phyloP scores from a whole-genome alignment of 176 grass and related monocot species.

The Oryza glumipatula region DNA sequence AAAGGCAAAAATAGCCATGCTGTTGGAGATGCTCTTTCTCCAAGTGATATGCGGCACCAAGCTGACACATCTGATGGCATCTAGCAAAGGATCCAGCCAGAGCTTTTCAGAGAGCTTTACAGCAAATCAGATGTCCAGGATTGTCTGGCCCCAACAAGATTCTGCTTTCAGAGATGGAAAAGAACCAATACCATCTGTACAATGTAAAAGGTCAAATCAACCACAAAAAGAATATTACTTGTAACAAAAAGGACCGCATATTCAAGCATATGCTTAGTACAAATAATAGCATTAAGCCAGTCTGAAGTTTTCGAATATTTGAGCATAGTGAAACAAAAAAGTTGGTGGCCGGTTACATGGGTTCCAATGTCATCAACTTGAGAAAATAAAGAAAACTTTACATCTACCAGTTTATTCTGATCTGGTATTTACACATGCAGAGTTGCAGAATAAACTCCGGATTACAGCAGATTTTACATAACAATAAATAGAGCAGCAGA shows the following conservation, averaged over 20 bases:
- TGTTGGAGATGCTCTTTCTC: too few species aligned
- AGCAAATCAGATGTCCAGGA: neutral
- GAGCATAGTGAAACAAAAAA: slow-evolving; percentile 18
- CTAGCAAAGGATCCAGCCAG: neutral
- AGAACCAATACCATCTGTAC: neutral
- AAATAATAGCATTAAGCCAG: neutral
- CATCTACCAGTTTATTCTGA: slow-evolving; percentile 30
- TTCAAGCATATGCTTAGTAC: neutral
- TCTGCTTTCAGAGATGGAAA: neutral
- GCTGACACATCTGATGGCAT: neutral
- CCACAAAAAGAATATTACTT: neutral
- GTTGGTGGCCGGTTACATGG: slow-evolving; percentile 2
- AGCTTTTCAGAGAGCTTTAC: neutral
- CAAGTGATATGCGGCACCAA: neutral
- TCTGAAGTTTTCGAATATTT: slow-evolving; percentile 1
- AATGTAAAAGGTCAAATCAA: neutral
- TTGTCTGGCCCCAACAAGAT: neutral
- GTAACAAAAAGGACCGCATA: neutral
- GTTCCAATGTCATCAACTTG: slow-evolving; percentile 18
- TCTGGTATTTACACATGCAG: slow-evolving; percentile 41
- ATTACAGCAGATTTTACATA: slow-evolving; percentile 22
- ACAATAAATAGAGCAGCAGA: slow-evolving; percentile 24
- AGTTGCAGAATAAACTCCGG: slow-evolving; percentile 31
- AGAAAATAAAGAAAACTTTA: neutral
- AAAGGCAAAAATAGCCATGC: too few species aligned